Evolutionary conservation across 805 yeast genomes (phyloP), one percentile per base, ranked within the genome.

Genomic region (Candida stauntonica): DNA sequence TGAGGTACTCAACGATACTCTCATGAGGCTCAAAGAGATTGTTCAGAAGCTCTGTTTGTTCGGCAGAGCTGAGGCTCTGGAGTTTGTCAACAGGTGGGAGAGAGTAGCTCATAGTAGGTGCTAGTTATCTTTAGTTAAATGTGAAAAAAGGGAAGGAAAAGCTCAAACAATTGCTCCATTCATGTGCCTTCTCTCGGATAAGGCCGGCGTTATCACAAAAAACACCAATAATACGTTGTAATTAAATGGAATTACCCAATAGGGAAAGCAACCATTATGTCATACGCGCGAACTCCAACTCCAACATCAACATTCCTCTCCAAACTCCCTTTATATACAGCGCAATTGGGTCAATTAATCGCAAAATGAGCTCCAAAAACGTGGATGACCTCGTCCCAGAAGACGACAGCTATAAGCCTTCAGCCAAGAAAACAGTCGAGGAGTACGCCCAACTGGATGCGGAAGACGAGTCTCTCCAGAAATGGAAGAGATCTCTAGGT

Each of bases 401-500:
- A 55, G 64, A 69, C 38, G 75, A 71, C 32, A 77, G 77, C 45
- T 84, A 81, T 67, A 73, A 46, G 33, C 60, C 68, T 12, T 46
- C 66, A 5, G 72, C 65, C 15, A 75, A 88, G 66, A 87, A 87
- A 57, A 82, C 94, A 14, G 73, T 88, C 29, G 87, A 76, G 30
- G 96, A 88, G 58, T 88, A 88, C 62, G 77, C 81, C 39, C 73
- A 80, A 40, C 64, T 88, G 49, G 97, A 88, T 57, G 91, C 91
- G 11, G 84, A 87, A 51, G 97, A 88, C 59, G 96, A 86, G 62
- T 82, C 94, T 14, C 69, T 88, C 46, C 85, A 82, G 45, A 86
- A 85, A 61, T 88, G 97, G 97, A 89, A 89, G 61, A 85, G 79
- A 41, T 84, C 95, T 1, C 66, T 88, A 23, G 97, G 97, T 1